A percentile compares a stretch with the other conserved stretches of the same genome.
phyloP scores from a whole-genome alignment of 192 early-diverging fungal genomes.

The Mortierella hygrophila region DNA sequence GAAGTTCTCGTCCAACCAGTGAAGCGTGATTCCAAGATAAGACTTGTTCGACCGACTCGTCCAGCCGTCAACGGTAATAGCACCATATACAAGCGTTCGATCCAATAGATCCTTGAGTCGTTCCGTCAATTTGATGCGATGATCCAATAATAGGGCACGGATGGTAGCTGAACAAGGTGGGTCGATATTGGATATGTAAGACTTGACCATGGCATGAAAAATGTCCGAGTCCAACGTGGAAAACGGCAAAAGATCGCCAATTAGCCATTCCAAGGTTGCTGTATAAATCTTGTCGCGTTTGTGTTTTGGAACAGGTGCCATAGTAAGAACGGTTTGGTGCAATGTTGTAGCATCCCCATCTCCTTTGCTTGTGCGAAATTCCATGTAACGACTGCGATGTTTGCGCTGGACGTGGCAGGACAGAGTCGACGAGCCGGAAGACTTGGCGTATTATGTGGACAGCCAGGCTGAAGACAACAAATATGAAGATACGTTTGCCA shows the following conservation, averaged over 20 bases:
- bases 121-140: slow-evolving; percentile 6
- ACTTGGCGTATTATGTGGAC: neutral
- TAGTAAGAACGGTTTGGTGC: neutral
- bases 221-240: slow-evolving; percentile 2
- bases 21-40: slow-evolving; percentile 8
- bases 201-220: neutral
- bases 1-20: slow-evolving; percentile 22
- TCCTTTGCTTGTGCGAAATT: neutral
- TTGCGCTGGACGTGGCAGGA: neutral
- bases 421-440: neutral
- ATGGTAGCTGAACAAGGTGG: slow-evolving; percentile 17
- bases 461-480: neutral
- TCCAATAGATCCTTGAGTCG: neutral
- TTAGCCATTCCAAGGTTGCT: slow-evolving; percentile 6
- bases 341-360: neutral
- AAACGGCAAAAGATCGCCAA: slow-evolving; percentile 9
- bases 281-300: slow-evolving; percentile 12
- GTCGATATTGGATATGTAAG: neutral
- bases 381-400: neutral
- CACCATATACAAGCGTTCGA: slow-evolving; percentile 3
- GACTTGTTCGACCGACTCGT: slow-evolving; percentile 14
- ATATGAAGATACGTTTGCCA: neutral
- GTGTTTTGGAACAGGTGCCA: neutral
- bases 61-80: slow-evolving; percentile 10
- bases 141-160: neutral